A percentile compares a stretch with the other conserved stretches of the same genome.
Conservation (phyloP, 176 grass and related monocot species). For the Oryza brachyantha region DNA sequence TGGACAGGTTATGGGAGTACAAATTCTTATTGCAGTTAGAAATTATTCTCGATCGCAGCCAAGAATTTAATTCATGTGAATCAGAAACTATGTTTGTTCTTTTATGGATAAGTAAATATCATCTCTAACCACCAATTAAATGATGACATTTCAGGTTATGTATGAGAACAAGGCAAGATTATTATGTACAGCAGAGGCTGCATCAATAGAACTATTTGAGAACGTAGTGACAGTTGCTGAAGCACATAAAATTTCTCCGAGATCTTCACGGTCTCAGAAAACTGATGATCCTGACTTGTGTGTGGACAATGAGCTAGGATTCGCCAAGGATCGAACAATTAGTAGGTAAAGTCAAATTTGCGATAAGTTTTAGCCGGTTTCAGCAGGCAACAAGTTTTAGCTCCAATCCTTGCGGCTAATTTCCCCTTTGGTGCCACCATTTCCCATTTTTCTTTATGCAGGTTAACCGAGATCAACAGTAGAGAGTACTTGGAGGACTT, state of each 20-base stretch:
- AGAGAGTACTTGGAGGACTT: conserved; percentile 87
- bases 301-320: conserved; percentile 92
- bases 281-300: conserved; percentile 81
- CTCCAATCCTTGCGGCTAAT: not conserved
- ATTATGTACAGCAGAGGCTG: conserved; percentile 81
- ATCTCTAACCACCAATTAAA: not conserved
- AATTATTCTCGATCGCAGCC: not conserved
- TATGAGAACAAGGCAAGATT: conserved; percentile 88
- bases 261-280: conserved; percentile 52
- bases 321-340: conserved; percentile 88
- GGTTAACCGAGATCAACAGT: conserved; percentile 89
- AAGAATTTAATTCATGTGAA: not conserved
- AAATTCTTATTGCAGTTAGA: not conserved
- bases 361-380: not conserved
- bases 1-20: not conserved
- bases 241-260: conserved; percentile 50
- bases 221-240: conserved; percentile 64
- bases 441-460: conserved; percentile 12
- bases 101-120: not conserved
- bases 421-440: not conserved
- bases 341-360: conserved; percentile 53
- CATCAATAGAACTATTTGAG: conserved; percentile 62
- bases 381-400: not conserved
- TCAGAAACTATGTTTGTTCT: not conserved
- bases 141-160: conserved; percentile 60